These are phyloP conservation scores for Phaffomyces antillensis DNA, from an alignment of 805 yeast genomes.

Conservation along the genomic window DNA sequence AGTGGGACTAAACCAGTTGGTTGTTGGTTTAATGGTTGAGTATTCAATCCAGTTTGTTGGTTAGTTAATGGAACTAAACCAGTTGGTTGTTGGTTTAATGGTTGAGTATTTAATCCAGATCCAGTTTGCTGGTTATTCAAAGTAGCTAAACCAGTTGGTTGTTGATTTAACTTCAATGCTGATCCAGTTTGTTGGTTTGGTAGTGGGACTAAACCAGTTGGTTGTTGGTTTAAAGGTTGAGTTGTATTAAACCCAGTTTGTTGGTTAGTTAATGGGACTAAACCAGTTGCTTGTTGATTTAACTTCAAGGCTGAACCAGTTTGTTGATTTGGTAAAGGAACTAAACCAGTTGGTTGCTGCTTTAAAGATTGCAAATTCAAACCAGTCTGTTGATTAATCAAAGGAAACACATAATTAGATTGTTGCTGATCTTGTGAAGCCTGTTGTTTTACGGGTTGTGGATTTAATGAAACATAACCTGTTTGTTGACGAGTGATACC, in stretches of 20 bases:
- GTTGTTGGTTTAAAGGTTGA: slow-evolving; percentile 18
- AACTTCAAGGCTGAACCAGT: slow-evolving; percentile 9
- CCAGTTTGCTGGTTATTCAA: not conserved
- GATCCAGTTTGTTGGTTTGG: not conserved
- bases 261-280: slow-evolving; percentile 38
- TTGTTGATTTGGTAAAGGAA: slow-evolving; percentile 1
- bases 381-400: no score
- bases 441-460: no score
- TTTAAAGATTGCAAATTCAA: slow-evolving; percentile 5
- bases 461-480: not conserved
- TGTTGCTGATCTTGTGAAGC: no score
- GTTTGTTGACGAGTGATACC: not conserved
- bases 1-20: slow-evolving; percentile 29
- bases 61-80: slow-evolving; percentile 13
- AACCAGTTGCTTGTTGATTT: not conserved
- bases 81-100: not conserved
- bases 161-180: slow-evolving; percentile 9
- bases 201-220: slow-evolving; percentile 7
- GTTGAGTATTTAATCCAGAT: not conserved
- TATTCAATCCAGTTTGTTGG: slow-evolving; percentile 13
- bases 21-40: slow-evolving; percentile 33
- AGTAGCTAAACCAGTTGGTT: slow-evolving; percentile 26
- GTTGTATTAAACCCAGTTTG: slow-evolving; percentile 49
- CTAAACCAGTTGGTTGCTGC: slow-evolving; percentile 27
- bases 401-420: no score